These are phyloP conservation scores for Bertia moriformis DNA, from an alignment of 2,329 filamentous ascomycete genomes.

Conservation along the genomic window DNA sequence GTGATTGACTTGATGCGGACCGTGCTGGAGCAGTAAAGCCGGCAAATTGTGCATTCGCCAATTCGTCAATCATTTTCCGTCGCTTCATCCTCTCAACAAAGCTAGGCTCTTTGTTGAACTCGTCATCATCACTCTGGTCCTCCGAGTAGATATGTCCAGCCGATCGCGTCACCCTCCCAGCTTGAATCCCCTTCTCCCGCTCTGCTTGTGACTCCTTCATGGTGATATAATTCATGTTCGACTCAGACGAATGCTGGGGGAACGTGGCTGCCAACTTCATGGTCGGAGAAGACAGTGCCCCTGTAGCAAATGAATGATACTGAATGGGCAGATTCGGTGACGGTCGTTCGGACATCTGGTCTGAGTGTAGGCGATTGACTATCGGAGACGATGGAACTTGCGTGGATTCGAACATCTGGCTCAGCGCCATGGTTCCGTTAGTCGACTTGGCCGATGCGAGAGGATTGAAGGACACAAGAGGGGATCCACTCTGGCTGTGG, in stretches of 20 bases:
- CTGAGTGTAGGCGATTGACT: constrained; percentile 15
- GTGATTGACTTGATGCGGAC: too few species aligned
- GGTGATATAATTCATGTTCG: constrained; percentile 23
- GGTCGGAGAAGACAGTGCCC: constrained; percentile 20
- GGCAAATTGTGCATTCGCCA: constrained; percentile 6
- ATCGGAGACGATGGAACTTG: constrained; percentile 29
- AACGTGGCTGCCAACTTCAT: constrained; percentile 14
- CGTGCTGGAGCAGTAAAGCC: constrained; percentile 2
- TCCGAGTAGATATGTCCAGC: constrained; percentile 13
- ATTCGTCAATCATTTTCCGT: constrained; percentile 15
- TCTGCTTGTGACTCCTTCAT: constrained; percentile 27
- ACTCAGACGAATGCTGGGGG: constrained; percentile 20
- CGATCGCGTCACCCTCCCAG: constrained; percentile 14
- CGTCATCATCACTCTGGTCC: constrained; percentile 6
- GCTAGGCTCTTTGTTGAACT: constrained; percentile 5
- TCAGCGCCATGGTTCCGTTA: constrained; percentile 23
- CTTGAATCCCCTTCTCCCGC: constrained; percentile 15
- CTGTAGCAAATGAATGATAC: constrained; percentile 13
- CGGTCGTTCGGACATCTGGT: constrained; percentile 25
- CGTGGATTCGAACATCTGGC: constrained; percentile 29
- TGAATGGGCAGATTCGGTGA: constrained; percentile 30
- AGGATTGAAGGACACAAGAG: neutral
- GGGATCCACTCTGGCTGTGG: constrained; percentile 1
- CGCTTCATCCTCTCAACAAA: constrained; percentile 3
- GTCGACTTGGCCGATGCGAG: constrained; percentile 6